A percentile compares a stretch with the other conserved stretches of the same genome.
These are phyloP conservation scores for Ilyonectria robusta DNA, from an alignment of 2,329 filamentous ascomycete genomes.

Conservation along the genomic window DNA sequence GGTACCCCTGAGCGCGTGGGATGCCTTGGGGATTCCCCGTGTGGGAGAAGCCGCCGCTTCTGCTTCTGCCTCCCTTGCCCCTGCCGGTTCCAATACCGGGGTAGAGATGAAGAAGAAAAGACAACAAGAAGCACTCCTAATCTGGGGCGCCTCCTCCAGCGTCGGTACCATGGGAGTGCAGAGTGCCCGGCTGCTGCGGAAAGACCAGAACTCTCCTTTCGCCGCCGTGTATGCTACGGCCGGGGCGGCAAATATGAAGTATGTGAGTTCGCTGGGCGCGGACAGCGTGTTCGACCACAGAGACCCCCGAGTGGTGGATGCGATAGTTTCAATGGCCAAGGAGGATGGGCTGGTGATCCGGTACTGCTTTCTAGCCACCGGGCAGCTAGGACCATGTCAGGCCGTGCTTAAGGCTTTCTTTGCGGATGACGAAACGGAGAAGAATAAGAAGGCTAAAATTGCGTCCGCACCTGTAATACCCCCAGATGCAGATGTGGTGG, in stretches of 20 bases:
- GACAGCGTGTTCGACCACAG: slow-evolving; percentile 61
- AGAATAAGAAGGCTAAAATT: slow-evolving; percentile 47
- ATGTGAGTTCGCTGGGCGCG: slow-evolving; percentile 53
- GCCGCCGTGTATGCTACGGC: slow-evolving; percentile 60
- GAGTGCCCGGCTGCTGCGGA: slow-evolving; percentile 53
- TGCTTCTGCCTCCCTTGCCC: neutral
- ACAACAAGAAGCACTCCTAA: slow-evolving; percentile 53
- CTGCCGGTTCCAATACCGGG: neutral
- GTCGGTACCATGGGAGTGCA: slow-evolving; percentile 62
- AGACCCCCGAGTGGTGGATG: slow-evolving; percentile 44
- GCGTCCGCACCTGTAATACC: slow-evolving; percentile 56
- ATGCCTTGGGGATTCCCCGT: slow-evolving; percentile 53
- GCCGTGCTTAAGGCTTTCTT: slow-evolving; percentile 54
- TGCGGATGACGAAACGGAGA: neutral
- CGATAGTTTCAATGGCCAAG: slow-evolving; percentile 54
- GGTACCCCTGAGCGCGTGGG: slow-evolving; percentile 57
- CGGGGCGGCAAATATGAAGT: slow-evolving; percentile 50
- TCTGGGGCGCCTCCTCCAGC: slow-evolving; percentile 63
- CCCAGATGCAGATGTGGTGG: slow-evolving; percentile 44
- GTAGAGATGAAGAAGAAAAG: neutral
- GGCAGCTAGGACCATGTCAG: slow-evolving; percentile 54
- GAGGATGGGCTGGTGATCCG: slow-evolving; percentile 55
- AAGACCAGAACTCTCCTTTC: slow-evolving; percentile 50
- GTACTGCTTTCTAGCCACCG: slow-evolving; percentile 59
- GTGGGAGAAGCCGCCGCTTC: slow-evolving; percentile 30